A percentile compares a stretch with the other conserved stretches of the same genome.
These are phyloP conservation scores for Tolypocladium album DNA, from an alignment of 2,329 filamentous ascomycete genomes.

Conservation along the genomic window DNA sequence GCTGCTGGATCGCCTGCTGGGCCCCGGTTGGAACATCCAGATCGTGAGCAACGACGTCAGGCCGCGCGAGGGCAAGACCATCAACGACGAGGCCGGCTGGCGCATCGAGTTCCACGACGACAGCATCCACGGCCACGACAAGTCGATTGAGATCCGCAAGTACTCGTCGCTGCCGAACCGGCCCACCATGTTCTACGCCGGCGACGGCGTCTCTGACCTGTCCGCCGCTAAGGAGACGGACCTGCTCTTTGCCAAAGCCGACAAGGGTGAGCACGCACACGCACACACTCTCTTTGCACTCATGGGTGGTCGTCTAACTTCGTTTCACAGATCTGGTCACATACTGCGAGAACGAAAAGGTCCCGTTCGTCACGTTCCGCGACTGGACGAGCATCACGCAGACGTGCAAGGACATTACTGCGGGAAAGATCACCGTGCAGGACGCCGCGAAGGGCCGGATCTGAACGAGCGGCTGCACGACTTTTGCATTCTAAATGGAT, in stretches of 20 bases:
- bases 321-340: conserved; percentile 59
- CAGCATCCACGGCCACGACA: conserved; percentile 90
- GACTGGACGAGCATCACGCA: conserved; percentile 72
- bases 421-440: conserved; percentile 58
- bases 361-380: conserved; percentile 81
- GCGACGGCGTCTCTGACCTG: conserved; percentile 86
- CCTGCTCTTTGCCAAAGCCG: conserved; percentile 85
- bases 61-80: conserved; percentile 51
- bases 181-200: conserved; percentile 86
- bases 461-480: conserved; percentile 5
- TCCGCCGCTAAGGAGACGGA: conserved; percentile 90
- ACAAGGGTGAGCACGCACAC: conserved; percentile 50
- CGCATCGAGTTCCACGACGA: conserved; percentile 82
- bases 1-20: conserved; percentile 69
- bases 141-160: conserved; percentile 80
- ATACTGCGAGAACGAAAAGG: conserved; percentile 74
- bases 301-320: conserved; percentile 3
- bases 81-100: conserved; percentile 79
- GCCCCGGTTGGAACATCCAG: conserved; percentile 69
- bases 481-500: neutral
- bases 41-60: conserved; percentile 83
- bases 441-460: conserved; percentile 50
- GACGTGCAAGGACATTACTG: conserved; percentile 67
- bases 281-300: neutral
- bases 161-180: conserved; percentile 69